Percentiles rank a stretch among this genome's conserved stretches.
Conservation (phyloP, 1,284 basidiomycete species). For the Ustilago cynodontis region DNA sequence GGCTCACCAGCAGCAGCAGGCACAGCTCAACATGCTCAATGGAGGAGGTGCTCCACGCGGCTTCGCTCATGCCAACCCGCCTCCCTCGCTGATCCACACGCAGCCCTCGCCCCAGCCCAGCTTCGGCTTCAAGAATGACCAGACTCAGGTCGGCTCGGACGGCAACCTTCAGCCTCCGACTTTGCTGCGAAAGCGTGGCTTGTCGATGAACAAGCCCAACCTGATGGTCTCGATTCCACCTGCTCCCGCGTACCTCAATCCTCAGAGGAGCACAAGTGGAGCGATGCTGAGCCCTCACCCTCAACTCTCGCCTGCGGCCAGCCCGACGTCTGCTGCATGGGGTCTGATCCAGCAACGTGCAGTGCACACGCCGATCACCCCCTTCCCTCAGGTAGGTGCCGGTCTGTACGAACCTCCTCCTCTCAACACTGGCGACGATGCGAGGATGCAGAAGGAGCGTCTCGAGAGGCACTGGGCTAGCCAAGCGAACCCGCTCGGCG, state of each 20-base stretch:
- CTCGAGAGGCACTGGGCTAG: slow-evolving; percentile 61
- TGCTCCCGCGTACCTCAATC: slow-evolving; percentile 53
- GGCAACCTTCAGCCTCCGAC: slow-evolving; percentile 43
- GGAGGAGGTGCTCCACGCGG: slow-evolving; percentile 19
- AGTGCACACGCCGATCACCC: slow-evolving; percentile 62
- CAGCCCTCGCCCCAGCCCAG: slow-evolving; percentile 54
- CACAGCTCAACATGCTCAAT: slow-evolving; percentile 35
- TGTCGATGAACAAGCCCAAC: slow-evolving; percentile 62
- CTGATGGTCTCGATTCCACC: slow-evolving; percentile 63
- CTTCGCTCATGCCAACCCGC: slow-evolving; percentile 23
- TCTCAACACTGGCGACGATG: slow-evolving; percentile 53
- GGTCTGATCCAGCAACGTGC: slow-evolving; percentile 62
- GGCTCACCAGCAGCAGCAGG: slow-evolving; percentile 31
- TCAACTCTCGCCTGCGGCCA: slow-evolving; percentile 43
- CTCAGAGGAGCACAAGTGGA: slow-evolving; percentile 30
- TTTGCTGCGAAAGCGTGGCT: slow-evolving; percentile 60
- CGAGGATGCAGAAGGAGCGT: slow-evolving; percentile 57
- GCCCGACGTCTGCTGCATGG: slow-evolving; percentile 55
- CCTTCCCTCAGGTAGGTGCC: slow-evolving; percentile 52
- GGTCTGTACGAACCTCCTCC: slow-evolving; percentile 54
- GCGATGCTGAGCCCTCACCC: slow-evolving; percentile 46
- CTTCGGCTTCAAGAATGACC: slow-evolving; percentile 28
- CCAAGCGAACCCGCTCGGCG: slow-evolving; percentile 28
- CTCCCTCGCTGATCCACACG: slow-evolving; percentile 55
- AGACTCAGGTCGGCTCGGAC: slow-evolving; percentile 11